Percentiles rank a stretch among this genome's conserved stretches.
Evolutionary conservation across 2,329 filamentous ascomycete genomes (phyloP).

Genomic region (Onygenales sp.): DNA sequence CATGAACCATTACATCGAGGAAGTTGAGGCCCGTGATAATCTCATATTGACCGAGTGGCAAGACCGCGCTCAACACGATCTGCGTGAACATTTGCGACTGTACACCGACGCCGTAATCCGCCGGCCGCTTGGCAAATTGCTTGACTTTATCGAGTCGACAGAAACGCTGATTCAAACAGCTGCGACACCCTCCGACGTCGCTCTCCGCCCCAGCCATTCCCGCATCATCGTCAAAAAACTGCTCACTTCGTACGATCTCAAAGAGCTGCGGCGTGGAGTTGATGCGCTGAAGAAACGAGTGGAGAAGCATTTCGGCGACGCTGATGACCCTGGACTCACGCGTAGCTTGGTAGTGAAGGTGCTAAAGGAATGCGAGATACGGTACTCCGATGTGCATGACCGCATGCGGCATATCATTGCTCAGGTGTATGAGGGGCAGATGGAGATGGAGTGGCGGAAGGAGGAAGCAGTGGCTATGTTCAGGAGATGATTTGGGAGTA

Average conservation of each 20-base stretch:
- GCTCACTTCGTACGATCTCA: conserved; percentile 66
- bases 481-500: conserved; percentile 21
- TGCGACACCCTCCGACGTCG: conserved; percentile 51
- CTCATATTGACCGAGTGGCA: conserved; percentile 76
- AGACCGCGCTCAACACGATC: conserved; percentile 64
- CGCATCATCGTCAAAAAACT: conserved; percentile 80
- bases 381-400: conserved; percentile 47
- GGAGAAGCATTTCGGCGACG: conserved; percentile 94
- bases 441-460: conserved; percentile 40
- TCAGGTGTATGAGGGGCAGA: conserved; percentile 34
- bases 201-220: conserved; percentile 72
- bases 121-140: conserved; percentile 75
- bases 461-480: conserved; percentile 36
- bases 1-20: conserved; percentile 95
- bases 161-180: conserved; percentile 59
- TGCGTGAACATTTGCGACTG: conserved; percentile 74
- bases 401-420: conserved; percentile 36
- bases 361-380: conserved; percentile 48
- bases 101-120: conserved; percentile 86
- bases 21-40: conserved; percentile 67
- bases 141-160: conserved; percentile 85
- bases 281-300: conserved; percentile 82
- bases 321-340: conserved; percentile 62
- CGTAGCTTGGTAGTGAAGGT: conserved; percentile 50
- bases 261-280: conserved; percentile 82